Percentiles rank a stretch among this genome's conserved stretches.
These are phyloP conservation scores for Purpureocillium takamizusanense DNA, from an alignment of 2,329 filamentous ascomycete species.

Conservation along the genomic window DNA sequence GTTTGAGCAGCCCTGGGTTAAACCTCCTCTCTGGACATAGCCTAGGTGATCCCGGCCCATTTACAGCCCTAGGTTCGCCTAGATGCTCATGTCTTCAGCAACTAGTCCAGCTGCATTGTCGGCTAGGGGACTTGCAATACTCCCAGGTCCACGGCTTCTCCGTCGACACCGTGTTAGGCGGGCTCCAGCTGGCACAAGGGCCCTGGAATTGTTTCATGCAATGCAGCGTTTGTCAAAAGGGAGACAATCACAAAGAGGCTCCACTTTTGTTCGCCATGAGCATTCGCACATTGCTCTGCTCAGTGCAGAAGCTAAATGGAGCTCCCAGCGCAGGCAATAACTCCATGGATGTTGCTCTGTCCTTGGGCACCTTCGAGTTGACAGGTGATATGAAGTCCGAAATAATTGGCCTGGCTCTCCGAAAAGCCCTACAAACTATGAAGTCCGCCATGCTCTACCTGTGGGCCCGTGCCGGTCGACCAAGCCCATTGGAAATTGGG, in stretches of 20 bases:
- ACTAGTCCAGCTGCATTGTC: neutral
- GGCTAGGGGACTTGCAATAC: constrained; percentile 3
- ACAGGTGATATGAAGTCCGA: neutral
- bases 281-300: neutral
- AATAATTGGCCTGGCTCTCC: neutral
- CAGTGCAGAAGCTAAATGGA: neutral
- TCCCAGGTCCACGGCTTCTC: constrained; percentile 1
- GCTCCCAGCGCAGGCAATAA: neutral
- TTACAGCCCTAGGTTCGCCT: neutral
- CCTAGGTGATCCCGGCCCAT: too few species aligned
- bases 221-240: neutral
- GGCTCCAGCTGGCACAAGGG: neutral
- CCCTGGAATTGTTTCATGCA: neutral
- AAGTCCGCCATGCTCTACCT: neutral
- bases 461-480: neutral
- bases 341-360: neutral
- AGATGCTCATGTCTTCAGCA: constrained; percentile 1
- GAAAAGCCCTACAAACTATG: constrained; percentile 1
- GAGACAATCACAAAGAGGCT: neutral
- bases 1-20: too few species aligned
- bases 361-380: neutral
- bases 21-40: too few species aligned
- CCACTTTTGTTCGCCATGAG: constrained; percentile 1
- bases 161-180: neutral
- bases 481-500: neutral